Base-by-base conservation (phyloP, 441 rosid genomes). In the Croton setiger region DNA sequence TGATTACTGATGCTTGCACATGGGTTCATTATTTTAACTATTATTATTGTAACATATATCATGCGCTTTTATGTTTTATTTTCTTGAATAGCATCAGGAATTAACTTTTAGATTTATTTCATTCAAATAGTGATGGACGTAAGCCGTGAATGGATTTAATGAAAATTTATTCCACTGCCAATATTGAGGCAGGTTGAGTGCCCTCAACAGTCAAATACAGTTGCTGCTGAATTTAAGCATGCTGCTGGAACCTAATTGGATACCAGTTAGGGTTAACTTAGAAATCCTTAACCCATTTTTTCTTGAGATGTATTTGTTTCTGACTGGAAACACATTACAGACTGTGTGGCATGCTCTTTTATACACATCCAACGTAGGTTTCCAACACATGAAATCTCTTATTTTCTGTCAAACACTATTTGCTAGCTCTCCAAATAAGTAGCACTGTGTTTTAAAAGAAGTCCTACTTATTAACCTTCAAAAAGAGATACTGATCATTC, bases 231-330 rank as follows among this genome's bases (percentile, higher is more conserved):
- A 60, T 37, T 52, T 52, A 41, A n/a, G 44, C 5, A 35, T 43
- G 31, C 18, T 3, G 48, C 21, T 66, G 52, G 39, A 66, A 20
- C 20, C 17, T 27, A 15, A 49, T 10, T 48, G 59, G 33, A 11
- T 18, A 5, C 12, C 15, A 52, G 68, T 35, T 35, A 12, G 10
- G 17, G 33, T 39, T 39, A 4, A 15, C 3, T 57, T 67, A 54
- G 20, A 6, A 37, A 53, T 20, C 49, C 45, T 31, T 33, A 2
- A 0, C 7, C 8, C 7, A 56, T 31, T 21, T 51, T 51, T 51
- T 51, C 55, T 20, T 51, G 20, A 17, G 55, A 51, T 37, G 48
- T 47, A 47, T 47, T 44, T 21, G 54, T 45, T 63, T 63, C 47
- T 47, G 31, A 23, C 13, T 51, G 20, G 20, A 35, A 52, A 18